Evolutionary conservation across 768 basidiomycete species (phyloP).

Genomic region (Mycena polygramma): DNA sequence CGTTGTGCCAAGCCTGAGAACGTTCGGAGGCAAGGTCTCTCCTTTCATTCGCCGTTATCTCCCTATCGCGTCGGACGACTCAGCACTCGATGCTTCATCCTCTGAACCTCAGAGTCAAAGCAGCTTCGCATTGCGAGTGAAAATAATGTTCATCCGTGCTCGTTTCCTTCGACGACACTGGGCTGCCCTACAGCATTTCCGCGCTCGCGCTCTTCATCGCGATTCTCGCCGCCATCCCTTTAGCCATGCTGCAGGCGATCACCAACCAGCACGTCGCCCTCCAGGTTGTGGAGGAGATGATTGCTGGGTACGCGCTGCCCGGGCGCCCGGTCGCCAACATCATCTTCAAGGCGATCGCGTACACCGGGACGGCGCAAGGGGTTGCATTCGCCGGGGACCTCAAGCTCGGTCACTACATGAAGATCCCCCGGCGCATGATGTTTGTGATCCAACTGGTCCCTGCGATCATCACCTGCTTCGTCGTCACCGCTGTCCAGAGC

Average conservation of each 20-base stretch:
- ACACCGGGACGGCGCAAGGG: constrained; percentile 71
- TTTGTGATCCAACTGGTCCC: constrained; percentile 77
- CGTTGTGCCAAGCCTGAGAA: too few relatives aligned
- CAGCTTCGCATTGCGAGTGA: too few relatives aligned
- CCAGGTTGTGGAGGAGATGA: constrained; percentile 81
- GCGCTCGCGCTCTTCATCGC: constrained; percentile 65
- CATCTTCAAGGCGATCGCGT: constrained; percentile 81
- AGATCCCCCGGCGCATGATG: constrained; percentile 86
- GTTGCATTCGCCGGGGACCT: constrained; percentile 78
- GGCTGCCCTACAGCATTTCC: too few relatives aligned
- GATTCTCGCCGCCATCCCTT: constrained; percentile 68
- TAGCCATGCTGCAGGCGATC: constrained; percentile 88
- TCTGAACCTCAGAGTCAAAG: too few relatives aligned
- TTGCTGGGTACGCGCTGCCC: constrained; percentile 86
- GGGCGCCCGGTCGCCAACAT: constrained; percentile 86
- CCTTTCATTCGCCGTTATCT: too few relatives aligned
- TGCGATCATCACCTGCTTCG: constrained; percentile 67
- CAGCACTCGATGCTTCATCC: too few relatives aligned
- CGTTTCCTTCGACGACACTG: too few relatives aligned
- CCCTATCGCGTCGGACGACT: too few relatives aligned
- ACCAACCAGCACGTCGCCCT: constrained; percentile 84
- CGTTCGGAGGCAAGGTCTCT: too few relatives aligned
- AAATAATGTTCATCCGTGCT: too few relatives aligned
- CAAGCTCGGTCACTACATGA: constrained; percentile 93
- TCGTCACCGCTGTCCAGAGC: constrained; percentile 72